Percentiles rank a stretch among this genome's conserved stretches.
Evolutionary conservation across 2,329 filamentous ascomycete species (phyloP).

Genomic region (Penicillium sp.): DNA sequence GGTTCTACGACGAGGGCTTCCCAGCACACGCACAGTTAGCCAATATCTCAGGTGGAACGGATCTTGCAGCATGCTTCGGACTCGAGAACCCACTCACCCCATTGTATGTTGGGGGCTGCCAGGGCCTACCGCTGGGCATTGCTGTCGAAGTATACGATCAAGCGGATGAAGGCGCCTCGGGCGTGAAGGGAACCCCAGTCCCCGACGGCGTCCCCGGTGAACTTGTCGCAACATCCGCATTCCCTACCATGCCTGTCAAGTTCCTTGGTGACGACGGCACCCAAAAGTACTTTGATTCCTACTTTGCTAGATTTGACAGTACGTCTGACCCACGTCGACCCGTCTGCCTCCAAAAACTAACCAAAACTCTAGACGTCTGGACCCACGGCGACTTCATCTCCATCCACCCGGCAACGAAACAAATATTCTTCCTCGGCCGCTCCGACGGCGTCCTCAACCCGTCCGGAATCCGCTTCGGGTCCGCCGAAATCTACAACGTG

Average conservation of each 20-base stretch:
- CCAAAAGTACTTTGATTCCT: constrained; percentile 57
- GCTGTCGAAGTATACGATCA: constrained; percentile 65
- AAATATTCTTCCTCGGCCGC: constrained; percentile 45
- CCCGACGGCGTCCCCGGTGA: constrained; percentile 73
- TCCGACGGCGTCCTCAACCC: constrained; percentile 81
- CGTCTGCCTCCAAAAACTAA: not conserved
- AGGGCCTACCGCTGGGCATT: constrained; percentile 58
- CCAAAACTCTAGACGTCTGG: constrained; percentile 36
- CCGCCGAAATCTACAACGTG: constrained; percentile 78
- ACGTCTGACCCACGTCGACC: not conserved
- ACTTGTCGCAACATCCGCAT: constrained; percentile 70
- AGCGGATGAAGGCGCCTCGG: constrained; percentile 47
- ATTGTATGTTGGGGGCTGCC: constrained; percentile 64
- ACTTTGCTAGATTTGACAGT: constrained; percentile 65
- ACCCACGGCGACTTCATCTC: constrained; percentile 83
- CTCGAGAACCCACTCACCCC: constrained; percentile 71
- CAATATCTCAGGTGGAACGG: constrained; percentile 79
- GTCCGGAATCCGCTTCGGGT: constrained; percentile 79
- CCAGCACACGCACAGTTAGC: constrained; percentile 68
- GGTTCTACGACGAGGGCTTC: constrained; percentile 77
- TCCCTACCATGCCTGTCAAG: constrained; percentile 75
- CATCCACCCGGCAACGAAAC: constrained; percentile 69
- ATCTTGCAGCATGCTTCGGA: constrained; percentile 58
- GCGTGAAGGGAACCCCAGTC: constrained; percentile 56
- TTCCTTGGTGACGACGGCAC: constrained; percentile 63